Base-by-base conservation (phyloP, 129 eudicot species). In the Deinandra increscens region DNA sequence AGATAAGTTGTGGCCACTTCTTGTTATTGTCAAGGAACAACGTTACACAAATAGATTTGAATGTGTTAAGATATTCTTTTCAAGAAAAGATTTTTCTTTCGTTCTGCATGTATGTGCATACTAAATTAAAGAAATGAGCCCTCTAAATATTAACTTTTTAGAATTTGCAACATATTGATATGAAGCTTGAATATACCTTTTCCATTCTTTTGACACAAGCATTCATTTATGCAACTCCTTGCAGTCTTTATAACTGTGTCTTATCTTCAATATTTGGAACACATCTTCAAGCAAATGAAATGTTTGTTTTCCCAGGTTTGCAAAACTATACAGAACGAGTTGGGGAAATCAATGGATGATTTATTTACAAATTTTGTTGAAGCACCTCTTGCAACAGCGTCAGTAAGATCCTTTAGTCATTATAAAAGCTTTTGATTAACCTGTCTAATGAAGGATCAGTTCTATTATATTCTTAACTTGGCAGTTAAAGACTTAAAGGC, bases 371-470 rank as follows among this genome's bases (percentile, higher is more conserved):
- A 60, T 63, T 91, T 85, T 84, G 87, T 78, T 59, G 70, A 82
- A 72, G 59, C 26, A 36, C 96, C 97, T 70, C 81, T 91, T 72
- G 97, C 97, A 53, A 91, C 97, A 19, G 97, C 97, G 78, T 91
- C 97, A 18, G 96, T 91, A 87, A 84, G 91, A 64, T 54, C 55
- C 50, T 61, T 46, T 23, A 19, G 15, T 58, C 17, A 31, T 20
- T 43, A 26, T 75, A 49, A 37, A 50, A 49, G 55, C 64, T 71
- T 43, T 26, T 71, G 5, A 46, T 10, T 31, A 7, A 49, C 23
- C 10, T 49, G 22, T 49, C 2, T 15, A 7, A 15, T 49, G 22
- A 49, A 17, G 22, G 22, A 17, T 17, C 26, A 15, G 23, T 15
- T 49, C 22, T 49, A 7, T 49, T 49, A 49, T 49, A 49, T 15